These are phyloP conservation scores for Bertia moriformis DNA, from an alignment of 2,329 filamentous ascomycete species.

Conservation along the genomic window DNA sequence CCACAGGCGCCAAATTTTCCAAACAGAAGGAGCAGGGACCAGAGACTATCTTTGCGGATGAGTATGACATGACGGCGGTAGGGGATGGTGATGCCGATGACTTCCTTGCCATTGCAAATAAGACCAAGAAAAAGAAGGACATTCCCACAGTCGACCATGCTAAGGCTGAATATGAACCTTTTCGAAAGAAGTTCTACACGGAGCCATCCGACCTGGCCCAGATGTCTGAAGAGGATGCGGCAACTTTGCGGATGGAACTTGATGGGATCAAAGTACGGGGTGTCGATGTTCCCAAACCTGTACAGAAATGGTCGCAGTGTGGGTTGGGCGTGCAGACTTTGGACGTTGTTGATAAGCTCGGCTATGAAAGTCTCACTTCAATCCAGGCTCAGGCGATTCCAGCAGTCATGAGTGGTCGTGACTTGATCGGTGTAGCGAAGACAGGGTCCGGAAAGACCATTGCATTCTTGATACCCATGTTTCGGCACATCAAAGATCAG, in stretches of 20 bases:
- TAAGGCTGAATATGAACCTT: slow-evolving; percentile 71
- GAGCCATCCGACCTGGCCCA: slow-evolving; percentile 72
- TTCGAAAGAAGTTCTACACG: slow-evolving; percentile 89
- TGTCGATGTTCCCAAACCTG: slow-evolving; percentile 77
- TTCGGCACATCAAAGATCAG: slow-evolving; percentile 93
- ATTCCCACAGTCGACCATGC: slow-evolving; percentile 75
- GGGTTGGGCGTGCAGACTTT: slow-evolving; percentile 76
- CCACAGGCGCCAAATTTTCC: slow-evolving; percentile 14
- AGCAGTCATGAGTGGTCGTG: slow-evolving; percentile 85
- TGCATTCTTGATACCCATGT: slow-evolving; percentile 91
- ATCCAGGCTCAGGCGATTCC: slow-evolving; percentile 94
- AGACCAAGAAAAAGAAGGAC: slow-evolving; percentile 80
- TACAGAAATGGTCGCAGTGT: slow-evolving; percentile 93
- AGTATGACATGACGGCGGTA: slow-evolving; percentile 39
- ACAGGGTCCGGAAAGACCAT: slow-evolving; percentile 96
- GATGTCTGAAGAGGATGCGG: slow-evolving; percentile 73
- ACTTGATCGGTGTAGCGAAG: slow-evolving; percentile 92
- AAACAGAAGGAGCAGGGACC: slow-evolving; percentile 50
- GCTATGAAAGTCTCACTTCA: slow-evolving; percentile 77
- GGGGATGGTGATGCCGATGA: slow-evolving; percentile 28
- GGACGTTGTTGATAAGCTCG: slow-evolving; percentile 67
- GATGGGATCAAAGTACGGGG: slow-evolving; percentile 92
- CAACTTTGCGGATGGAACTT: slow-evolving; percentile 68
- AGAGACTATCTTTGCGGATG: slow-evolving; percentile 77
- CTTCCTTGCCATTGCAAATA: slow-evolving; percentile 33